Base-by-base conservation (phyloP, 2,329 filamentous ascomycete species). In the Venturia oleaginea region DNA sequence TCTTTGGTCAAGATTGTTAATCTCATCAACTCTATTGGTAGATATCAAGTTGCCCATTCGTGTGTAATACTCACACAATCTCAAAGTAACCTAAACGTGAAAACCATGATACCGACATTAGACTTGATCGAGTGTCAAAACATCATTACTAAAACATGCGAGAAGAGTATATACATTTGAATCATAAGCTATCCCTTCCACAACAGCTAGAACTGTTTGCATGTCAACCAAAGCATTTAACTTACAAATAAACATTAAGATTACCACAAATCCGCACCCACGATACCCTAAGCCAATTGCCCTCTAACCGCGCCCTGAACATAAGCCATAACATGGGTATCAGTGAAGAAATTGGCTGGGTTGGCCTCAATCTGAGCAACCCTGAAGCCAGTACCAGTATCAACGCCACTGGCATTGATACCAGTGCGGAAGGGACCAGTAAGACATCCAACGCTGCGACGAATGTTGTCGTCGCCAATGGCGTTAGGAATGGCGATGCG, bases 401-500 rank as follows among this genome's bases (percentile, higher is more conserved):
- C 80, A 6, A 70, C 68, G 17, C 77, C 78, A 61, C 77, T 75
- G 27, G 75, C 72, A 15, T 71, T 65, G 8, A 79, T 59, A 63
- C 77, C 79, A 7, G 79, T 81, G 15, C 68, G 72, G 72, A 80
- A 81, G 0, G 78, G 77, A 8, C 77, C 78, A 19, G 68, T 69
- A 43, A 78, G 65, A 67, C 79, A 81, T 30, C 79, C 81, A 55
- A 80, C 69, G 67, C 72, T 74, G 68, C 69, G 70, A 48, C 77
- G 72, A 42, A 70, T 69, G 24, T 73, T 70, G 22, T 74, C 74
- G n/a, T 74, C 71, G 11, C 73, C 75, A 11, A 73, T 69, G 1
- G 80, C 80, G 73, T 83, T 81, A 38, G 81, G 79, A 70, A 83
- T 81, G 3, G 78, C 78, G 65, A 83, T 75, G 69, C 81, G 76